Evolutionary conservation across 495 filamentous ascomycete genomes (phyloP), one percentile per base, ranked within the genome.

Genomic region (Daldinia grandis): DNA sequence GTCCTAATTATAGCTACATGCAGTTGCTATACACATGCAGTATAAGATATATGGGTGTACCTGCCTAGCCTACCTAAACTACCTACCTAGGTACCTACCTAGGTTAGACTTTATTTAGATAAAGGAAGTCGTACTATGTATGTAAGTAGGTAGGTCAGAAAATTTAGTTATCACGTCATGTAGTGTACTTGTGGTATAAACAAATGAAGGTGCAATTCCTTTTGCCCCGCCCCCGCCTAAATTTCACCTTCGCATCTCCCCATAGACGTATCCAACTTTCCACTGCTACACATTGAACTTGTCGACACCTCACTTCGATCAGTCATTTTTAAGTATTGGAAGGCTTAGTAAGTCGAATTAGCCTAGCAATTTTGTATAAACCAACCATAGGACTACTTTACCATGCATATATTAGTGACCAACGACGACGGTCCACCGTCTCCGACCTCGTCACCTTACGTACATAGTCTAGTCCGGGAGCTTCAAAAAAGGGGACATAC

Each of bases 341-440:
- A 53, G 47, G n/a, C 6, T 44, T 27, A 5, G 25, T 14, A 64
- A 38, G 5, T 14, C 47, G 49, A 66, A 66, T 72, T 72, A 54
- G 59, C 37, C 28, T 12, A 21, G 15, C 12, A 61, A 63, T 49
- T 19, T 21, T 24, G 0, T 58, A 12, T 17, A 33, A 27, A 62
- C 40, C 25, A 38, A 8, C 19, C 15, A 37, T 37, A 58, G 5
- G n/a, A 24, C 30, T 40, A 53, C 9, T n/a, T 44, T 24, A 69
- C 54, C 59, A 83, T 85, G 82, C 80, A 83, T 73, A 79, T 82
- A 65, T 76, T 78, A 74, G 68, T 85, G 17, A 81, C 81, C 59
- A 99, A 99, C 85, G 95, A 99, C 81, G 95, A 99, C 84, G 95
- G 95, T 19, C 95, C 95, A 42, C 95, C 95, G 69, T 96, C 92